A percentile compares a stretch with the other conserved stretches of the same genome.
Evolutionary conservation across 1,284 basidiomycete genomes (phyloP).

Genomic region (Tremellales sp.): DNA sequence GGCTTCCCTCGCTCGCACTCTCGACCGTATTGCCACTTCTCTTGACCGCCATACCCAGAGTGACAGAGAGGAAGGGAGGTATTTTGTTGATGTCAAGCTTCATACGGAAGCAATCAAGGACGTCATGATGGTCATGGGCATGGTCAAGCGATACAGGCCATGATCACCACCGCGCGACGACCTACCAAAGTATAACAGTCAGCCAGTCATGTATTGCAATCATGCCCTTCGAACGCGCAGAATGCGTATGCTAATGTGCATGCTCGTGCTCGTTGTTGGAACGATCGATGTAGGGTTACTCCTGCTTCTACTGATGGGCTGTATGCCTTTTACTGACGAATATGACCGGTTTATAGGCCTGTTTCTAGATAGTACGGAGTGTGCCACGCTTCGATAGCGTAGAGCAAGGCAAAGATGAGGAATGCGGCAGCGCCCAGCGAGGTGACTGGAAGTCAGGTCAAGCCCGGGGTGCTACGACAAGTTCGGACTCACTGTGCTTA

Average conservation of each 20-base stretch:
- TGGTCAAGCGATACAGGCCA: slow-evolving; percentile 7
- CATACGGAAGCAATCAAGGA: slow-evolving; percentile 41
- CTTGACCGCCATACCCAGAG: slow-evolving; percentile 13
- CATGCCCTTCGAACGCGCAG: no score
- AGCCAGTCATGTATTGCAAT: no score
- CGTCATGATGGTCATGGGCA: slow-evolving; percentile 24
- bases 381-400: slow-evolving; percentile 63
- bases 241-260: no score
- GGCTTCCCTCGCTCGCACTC: slow-evolving; percentile 8
- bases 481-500: slow-evolving; percentile 71
- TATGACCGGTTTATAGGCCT: no score
- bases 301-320: no score
- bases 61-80: slow-evolving; percentile 14
- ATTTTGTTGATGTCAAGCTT: slow-evolving; percentile 37
- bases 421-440: slow-evolving; percentile 77
- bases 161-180: no score
- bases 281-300: no score
- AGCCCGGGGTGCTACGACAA: background rate
- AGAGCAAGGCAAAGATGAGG: slow-evolving; percentile 73
- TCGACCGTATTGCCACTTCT: slow-evolving; percentile 17
- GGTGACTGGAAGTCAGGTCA: slow-evolving; percentile 59
- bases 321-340: no score
- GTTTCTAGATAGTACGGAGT: no score
- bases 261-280: no score
- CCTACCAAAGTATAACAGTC: no score